Percentiles rank a stretch among this genome's conserved stretches.
phyloP scores from a whole-genome alignment of 495 filamentous ascomycete species.

The Pyrenula massariospora region DNA sequence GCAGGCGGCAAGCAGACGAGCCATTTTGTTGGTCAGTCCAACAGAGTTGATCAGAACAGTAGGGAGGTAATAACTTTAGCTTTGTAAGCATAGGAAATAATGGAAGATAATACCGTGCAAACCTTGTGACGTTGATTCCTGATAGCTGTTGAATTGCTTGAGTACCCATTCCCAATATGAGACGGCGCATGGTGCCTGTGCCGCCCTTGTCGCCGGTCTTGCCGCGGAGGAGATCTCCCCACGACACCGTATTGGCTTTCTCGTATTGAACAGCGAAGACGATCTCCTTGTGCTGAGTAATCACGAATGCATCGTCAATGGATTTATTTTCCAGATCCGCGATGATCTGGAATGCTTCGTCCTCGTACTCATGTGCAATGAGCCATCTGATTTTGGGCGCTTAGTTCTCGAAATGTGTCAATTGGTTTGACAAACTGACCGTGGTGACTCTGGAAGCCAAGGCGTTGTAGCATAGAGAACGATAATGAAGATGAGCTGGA shows the following conservation, averaged over 20 bases:
- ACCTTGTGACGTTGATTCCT: conserved; percentile 15
- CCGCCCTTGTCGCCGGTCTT: conserved; percentile 23
- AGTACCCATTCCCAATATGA: conserved; percentile 27
- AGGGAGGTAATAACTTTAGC: conserved; percentile 17
- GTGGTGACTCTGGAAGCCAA: conserved; percentile 42
- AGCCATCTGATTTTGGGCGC: conserved; percentile 32
- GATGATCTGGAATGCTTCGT: conserved; percentile 36
- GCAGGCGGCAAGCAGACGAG: conserved; percentile 31
- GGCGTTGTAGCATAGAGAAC: conserved; percentile 33
- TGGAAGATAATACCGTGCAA: not conserved
- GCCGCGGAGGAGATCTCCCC: conserved; percentile 21
- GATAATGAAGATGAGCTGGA: conserved; percentile 48
- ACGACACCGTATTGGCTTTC: conserved; percentile 12
- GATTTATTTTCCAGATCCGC: conserved; percentile 32
- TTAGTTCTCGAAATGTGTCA: conserved; percentile 11
- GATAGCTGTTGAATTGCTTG: conserved; percentile 37
- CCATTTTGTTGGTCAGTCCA: conserved; percentile 27
- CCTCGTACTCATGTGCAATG: conserved; percentile 26
- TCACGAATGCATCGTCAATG: conserved; percentile 22
- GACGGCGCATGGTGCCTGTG: conserved; percentile 33
- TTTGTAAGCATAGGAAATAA: not conserved
- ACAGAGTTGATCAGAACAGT: conserved; percentile 35
- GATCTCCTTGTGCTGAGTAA: conserved; percentile 18
- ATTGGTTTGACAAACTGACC: conserved; percentile 25
- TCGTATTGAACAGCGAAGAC: conserved; percentile 19